These are phyloP conservation scores for Metarhizium anisopliae DNA, from an alignment of 2,329 filamentous ascomycete genomes.

Conservation along the genomic window DNA sequence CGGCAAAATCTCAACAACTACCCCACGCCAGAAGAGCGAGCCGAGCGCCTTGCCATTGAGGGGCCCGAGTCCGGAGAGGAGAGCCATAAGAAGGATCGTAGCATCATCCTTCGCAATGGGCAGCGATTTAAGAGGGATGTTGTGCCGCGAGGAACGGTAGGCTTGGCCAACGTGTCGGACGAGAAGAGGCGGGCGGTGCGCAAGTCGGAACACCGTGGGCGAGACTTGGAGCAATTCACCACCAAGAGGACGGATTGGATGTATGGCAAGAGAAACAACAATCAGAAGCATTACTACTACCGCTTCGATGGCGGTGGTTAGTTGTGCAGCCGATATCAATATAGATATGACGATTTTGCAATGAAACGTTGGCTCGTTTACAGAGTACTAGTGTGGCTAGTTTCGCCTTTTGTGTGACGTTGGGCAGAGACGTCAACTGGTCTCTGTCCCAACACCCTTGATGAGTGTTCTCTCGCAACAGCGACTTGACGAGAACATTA, in stretches of 20 bases:
- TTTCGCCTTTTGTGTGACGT: not conserved
- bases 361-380: not conserved
- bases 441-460: not conserved
- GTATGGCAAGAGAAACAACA: conserved; percentile 66
- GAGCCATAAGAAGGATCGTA: conserved; percentile 18
- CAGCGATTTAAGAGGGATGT: conserved; percentile 42
- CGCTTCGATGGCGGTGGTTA: conserved; percentile 36
- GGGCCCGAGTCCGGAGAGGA: conserved; percentile 25
- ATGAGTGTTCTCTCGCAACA: not conserved
- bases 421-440: not conserved
- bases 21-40: conserved; percentile 68
- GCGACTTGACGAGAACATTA: not conserved
- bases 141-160: conserved; percentile 60
- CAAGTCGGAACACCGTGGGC: conserved; percentile 59
- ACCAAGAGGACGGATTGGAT: conserved; percentile 57
- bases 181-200: conserved; percentile 61
- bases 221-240: conserved; percentile 54
- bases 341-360: conserved; percentile 2
- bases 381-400: not conserved
- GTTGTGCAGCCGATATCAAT: conserved; percentile 5
- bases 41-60: conserved; percentile 56
- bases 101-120: conserved; percentile 8
- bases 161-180: conserved; percentile 71
- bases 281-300: conserved; percentile 57
- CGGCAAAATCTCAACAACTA: conserved; percentile 86